Percentiles rank a stretch among this genome's conserved stretches.
These are phyloP conservation scores for Solanum rostratum DNA, from an alignment of 257 asterid genomes.

Conservation along the genomic window DNA sequence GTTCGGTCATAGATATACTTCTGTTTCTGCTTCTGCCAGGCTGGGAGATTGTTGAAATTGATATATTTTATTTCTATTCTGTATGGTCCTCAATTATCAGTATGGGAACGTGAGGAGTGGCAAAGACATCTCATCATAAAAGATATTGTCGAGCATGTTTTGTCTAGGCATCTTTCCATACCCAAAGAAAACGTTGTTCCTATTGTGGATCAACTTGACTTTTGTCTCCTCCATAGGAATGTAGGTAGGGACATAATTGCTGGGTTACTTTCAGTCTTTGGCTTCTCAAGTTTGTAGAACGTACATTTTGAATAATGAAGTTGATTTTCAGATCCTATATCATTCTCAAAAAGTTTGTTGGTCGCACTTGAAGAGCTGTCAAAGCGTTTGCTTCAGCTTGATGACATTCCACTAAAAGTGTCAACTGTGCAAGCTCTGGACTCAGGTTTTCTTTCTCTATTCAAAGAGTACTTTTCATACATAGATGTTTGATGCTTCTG, in stretches of 20 bases:
- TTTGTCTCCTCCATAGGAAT: slow-evolving; percentile 54
- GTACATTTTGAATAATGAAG: background rate
- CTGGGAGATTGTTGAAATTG: background rate
- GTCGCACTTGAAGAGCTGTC: slow-evolving; percentile 78
- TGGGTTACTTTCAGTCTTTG: background rate
- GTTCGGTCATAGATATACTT: slow-evolving; percentile 23
- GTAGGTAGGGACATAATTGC: slow-evolving; percentile 32
- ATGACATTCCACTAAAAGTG: slow-evolving; percentile 73
- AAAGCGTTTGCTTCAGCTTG: slow-evolving; percentile 67
- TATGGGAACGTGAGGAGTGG: slow-evolving; percentile 80
- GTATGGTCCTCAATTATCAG: slow-evolving; percentile 19
- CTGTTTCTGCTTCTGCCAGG: slow-evolving; percentile 6
- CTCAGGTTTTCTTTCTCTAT: slow-evolving; percentile 38
- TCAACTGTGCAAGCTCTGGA: slow-evolving; percentile 92
- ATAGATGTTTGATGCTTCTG: background rate
- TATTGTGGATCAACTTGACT: slow-evolving; percentile 85
- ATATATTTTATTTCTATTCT: background rate
- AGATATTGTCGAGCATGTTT: slow-evolving; percentile 66
- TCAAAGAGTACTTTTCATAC: background rate
- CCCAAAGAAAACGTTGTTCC: slow-evolving; percentile 50
- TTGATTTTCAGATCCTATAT: slow-evolving; percentile 64
- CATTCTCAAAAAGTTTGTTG: slow-evolving; percentile 48
- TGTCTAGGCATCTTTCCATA: slow-evolving; percentile 72
- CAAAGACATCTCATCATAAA: slow-evolving; percentile 76
- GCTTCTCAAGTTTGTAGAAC: background rate